Evolutionary conservation across 441 rosid species (phyloP).

Genomic region (Jatropha podagrica): DNA sequence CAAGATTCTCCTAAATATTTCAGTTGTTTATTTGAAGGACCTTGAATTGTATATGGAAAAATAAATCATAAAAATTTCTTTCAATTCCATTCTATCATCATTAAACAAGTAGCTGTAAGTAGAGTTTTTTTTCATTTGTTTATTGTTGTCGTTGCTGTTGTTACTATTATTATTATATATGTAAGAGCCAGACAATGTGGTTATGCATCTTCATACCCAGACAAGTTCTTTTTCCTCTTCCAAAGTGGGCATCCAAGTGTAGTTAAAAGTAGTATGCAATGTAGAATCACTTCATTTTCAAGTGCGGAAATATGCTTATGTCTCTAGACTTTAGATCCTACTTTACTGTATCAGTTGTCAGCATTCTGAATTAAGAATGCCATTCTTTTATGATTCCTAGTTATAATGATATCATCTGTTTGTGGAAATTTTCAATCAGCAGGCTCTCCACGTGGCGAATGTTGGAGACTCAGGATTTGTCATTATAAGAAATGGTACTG

Average conservation of each 20-base stretch:
- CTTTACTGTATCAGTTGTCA: not conserved
- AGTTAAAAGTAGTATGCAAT: not conserved
- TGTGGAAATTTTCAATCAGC: slow-evolving; percentile 8
- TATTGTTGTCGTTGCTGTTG: not conserved
- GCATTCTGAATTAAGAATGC: not conserved
- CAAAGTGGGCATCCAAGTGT: not conserved
- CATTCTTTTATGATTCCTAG: not conserved
- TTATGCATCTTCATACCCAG: not conserved
- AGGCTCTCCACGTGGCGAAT: slow-evolving; percentile 70
- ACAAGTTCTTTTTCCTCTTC: not conserved
- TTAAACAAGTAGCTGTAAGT: not conserved
- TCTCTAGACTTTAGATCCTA: not conserved
- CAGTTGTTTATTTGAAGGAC: not conserved
- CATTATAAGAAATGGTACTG: slow-evolving; percentile 52
- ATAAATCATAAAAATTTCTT: not conserved
- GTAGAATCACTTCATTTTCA: not conserved
- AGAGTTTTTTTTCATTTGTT: not conserved
- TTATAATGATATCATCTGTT: not conserved
- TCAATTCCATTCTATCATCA: not conserved
- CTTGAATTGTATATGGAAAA: not conserved
- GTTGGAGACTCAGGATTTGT: slow-evolving; percentile 82
- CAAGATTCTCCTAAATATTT: not conserved
- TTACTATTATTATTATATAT: too few relatives aligned
- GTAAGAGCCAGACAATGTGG: not conserved
- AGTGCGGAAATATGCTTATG: not conserved